phyloP scores from a whole-genome alignment of 805 yeast species.

The Kazachstania martiniae region DNA sequence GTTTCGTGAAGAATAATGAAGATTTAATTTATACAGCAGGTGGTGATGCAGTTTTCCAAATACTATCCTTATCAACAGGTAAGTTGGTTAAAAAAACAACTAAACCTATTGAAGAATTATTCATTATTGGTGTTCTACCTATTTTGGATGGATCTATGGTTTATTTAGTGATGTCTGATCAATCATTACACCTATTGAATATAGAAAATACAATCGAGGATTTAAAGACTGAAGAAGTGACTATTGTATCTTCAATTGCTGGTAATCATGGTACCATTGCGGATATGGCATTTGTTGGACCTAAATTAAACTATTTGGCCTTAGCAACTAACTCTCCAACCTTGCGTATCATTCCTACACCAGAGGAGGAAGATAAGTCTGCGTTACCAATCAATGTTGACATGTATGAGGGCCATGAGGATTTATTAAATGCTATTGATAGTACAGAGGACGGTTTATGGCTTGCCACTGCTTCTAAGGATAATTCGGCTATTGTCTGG shows the following conservation, averaged over 20 bases:
- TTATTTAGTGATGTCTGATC: conserved; percentile 67
- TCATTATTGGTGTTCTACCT: conserved; percentile 49
- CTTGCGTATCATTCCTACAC: conserved; percentile 52
- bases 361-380: conserved; percentile 1
- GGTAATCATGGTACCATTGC: conserved; percentile 96
- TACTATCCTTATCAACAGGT: conserved; percentile 50
- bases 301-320: conserved; percentile 46
- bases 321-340: conserved; percentile 92
- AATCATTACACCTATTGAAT: conserved; percentile 52
- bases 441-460: conserved; percentile 71
- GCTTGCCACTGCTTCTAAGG: conserved; percentile 90
- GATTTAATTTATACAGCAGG: conserved; percentile 64
- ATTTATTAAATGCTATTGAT: conserved; percentile 73
- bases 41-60: conserved; percentile 52
- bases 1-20: conserved; percentile 36
- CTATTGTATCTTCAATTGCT: conserved; percentile 48
- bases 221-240: conserved; percentile 28
- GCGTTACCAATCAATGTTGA: conserved; percentile 43
- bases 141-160: conserved; percentile 28
- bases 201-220: conserved; percentile 22
- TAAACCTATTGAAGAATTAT: conserved; percentile 61
- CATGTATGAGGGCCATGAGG: conserved; percentile 72
- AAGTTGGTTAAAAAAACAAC: conserved; percentile 30
- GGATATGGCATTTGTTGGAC: conserved; percentile 72
- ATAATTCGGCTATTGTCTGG: conserved; percentile 81